phyloP scores from a whole-genome alignment of 2,329 filamentous ascomycete species.

The Teratosphaeria viscida region DNA sequence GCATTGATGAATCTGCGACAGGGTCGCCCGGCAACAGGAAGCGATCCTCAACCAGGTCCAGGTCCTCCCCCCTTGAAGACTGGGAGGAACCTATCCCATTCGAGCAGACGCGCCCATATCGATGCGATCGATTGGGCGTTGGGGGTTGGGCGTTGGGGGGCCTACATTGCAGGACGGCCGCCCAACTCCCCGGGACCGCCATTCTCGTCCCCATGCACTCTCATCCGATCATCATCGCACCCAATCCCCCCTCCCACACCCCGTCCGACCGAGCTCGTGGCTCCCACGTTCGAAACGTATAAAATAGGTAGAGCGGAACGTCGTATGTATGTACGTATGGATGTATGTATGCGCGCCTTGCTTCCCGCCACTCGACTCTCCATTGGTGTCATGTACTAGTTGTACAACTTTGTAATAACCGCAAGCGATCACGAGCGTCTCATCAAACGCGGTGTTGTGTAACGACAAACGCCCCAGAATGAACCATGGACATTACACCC shows the following conservation, averaged over 20 bases:
- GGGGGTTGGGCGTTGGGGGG: too few relatives aligned
- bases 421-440: too few relatives aligned
- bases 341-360: background rate
- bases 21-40: background rate
- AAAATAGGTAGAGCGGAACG: too few relatives aligned
- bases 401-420: too few relatives aligned
- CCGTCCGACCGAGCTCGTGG: background rate
- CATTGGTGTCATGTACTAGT: too few relatives aligned
- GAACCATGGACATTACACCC: background rate
- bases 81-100: background rate
- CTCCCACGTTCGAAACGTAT: background rate
- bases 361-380: background rate
- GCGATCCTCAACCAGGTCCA: background rate
- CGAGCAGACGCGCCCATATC: background rate
- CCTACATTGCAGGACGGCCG: background rate
- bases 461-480: background rate
- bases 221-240: background rate
- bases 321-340: too few relatives aligned
- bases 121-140: too few relatives aligned
- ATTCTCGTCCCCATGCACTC: background rate
- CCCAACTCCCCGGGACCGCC: background rate
- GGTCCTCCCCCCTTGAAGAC: background rate
- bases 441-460: too few relatives aligned
- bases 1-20: background rate
- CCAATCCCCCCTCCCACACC: background rate